phyloP scores from a whole-genome alignment of 192 early-diverging fungal genomes.

The Gaertneriomyces sp. region DNA sequence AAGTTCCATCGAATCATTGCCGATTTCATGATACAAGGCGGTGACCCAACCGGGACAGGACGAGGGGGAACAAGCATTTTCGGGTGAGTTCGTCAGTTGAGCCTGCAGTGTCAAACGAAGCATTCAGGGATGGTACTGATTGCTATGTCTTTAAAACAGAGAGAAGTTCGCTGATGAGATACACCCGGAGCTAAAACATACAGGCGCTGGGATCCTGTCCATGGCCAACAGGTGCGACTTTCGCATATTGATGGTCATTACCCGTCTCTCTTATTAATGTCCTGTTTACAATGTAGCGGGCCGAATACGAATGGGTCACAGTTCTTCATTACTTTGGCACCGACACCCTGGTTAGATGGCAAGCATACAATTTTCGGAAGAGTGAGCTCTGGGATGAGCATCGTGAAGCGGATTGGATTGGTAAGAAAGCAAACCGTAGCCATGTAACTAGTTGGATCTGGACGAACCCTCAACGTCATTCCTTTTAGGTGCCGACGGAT shows the following conservation, averaged over 20 bases:
- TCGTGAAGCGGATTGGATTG: constrained; percentile 76
- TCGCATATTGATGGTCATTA: constrained; percentile 32
- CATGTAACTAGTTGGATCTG: neutral
- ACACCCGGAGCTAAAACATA: constrained; percentile 67
- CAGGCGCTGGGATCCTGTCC: constrained; percentile 82
- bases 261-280: constrained; percentile 60
- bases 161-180: constrained; percentile 84
- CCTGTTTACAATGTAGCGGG: constrained; percentile 27
- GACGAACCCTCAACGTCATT: neutral
- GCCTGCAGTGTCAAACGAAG: neutral
- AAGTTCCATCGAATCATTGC: constrained; percentile 78
- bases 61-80: constrained; percentile 82
- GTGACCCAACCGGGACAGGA: constrained; percentile 92
- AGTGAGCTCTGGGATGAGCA: constrained; percentile 71
- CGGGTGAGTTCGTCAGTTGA: constrained; percentile 70
- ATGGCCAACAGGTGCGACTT: constrained; percentile 77
- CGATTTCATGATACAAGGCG: constrained; percentile 98
- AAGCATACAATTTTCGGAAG: constrained; percentile 92
- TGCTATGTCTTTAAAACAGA: constrained; percentile 32
- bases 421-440: constrained; percentile 32
- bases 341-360: constrained; percentile 87
- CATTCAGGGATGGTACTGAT: neutral
- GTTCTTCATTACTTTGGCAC: constrained; percentile 88
- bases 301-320: constrained; percentile 59
- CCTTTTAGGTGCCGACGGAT: constrained; percentile 42